These are phyloP conservation scores for Ambrosia artemisiifolia DNA, from an alignment of 129 eudicot genomes.

Conservation along the genomic window DNA sequence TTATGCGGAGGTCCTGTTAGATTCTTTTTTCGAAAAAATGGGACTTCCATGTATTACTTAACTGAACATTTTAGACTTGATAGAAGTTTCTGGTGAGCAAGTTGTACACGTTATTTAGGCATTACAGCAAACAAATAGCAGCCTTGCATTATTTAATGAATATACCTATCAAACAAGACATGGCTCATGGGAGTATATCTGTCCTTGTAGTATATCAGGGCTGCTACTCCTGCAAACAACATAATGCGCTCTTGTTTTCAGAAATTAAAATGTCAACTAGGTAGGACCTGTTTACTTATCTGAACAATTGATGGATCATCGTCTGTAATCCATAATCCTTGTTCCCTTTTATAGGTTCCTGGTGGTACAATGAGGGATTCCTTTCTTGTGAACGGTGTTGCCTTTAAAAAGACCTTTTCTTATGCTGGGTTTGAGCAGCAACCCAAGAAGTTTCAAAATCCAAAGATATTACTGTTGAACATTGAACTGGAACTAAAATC, in stretches of 20 bases:
- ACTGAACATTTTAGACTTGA: background rate
- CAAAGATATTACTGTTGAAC: slow-evolving; percentile 83
- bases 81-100: background rate
- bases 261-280: too few species aligned
- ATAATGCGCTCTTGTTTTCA: too few species aligned
- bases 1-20: background rate
- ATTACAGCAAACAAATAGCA: too few species aligned
- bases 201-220: too few species aligned
- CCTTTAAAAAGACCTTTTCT: slow-evolving; percentile 94
- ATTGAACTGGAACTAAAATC: slow-evolving; percentile 94
- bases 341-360: slow-evolving; percentile 58
- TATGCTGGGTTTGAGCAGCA: slow-evolving; percentile 99
- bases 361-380: slow-evolving; percentile 98
- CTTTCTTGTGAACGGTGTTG: slow-evolving; percentile 95
- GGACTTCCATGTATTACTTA: background rate
- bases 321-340: background rate
- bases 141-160: background rate
- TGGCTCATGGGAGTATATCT: too few species aligned
- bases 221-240: too few species aligned
- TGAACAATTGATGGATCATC: background rate
- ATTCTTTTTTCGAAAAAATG: too few species aligned
- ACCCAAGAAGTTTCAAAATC: slow-evolving; percentile 82
- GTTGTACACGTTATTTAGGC: too few species aligned
- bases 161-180: background rate
- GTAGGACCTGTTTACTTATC: too few species aligned